Evolutionary conservation across 805 yeast species (phyloP).

Genomic region (Ogataea salicorniae): DNA sequence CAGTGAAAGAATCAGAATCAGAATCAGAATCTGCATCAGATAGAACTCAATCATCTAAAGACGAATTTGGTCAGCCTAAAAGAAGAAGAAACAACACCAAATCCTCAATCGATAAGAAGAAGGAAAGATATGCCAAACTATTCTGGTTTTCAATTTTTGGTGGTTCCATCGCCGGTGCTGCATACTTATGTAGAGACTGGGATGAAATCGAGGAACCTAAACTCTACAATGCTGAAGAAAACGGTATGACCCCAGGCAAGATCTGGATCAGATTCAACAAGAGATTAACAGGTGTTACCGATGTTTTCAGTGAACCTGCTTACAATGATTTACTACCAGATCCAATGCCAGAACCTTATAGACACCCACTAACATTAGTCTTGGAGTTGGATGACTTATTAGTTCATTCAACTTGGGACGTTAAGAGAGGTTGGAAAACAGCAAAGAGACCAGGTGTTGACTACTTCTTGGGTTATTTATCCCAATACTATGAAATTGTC

Average conservation of each 20-base stretch:
- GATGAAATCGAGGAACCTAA: constrained; percentile 65
- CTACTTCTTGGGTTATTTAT: constrained; percentile 88
- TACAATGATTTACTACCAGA: constrained; percentile 92
- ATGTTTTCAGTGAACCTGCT: constrained; percentile 88
- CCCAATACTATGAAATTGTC: constrained; percentile 95
- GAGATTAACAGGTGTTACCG: constrained; percentile 70
- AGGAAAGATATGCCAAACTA: constrained; percentile 76
- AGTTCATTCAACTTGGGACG: constrained; percentile 88
- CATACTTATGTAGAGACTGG: constrained; percentile 80
- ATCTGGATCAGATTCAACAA: constrained; percentile 66
- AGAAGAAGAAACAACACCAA: constrained; percentile 51
- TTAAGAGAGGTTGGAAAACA: constrained; percentile 94
- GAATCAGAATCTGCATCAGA: constrained; percentile 7
- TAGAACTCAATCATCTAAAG: constrained; percentile 12
- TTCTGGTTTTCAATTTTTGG: constrained; percentile 59
- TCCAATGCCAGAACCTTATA: constrained; percentile 82
- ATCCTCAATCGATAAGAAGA: constrained; percentile 71
- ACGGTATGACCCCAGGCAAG: constrained; percentile 63
- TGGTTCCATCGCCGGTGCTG: constrained; percentile 46
- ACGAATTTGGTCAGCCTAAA: constrained; percentile 30
- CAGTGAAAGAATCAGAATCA: constrained; percentile 8
- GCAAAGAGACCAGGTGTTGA: constrained; percentile 99
- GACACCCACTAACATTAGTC: constrained; percentile 88
- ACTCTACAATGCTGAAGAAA: constrained; percentile 39
- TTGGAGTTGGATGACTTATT: constrained; percentile 84